phyloP scores from a whole-genome alignment of 1,139 yeast species.

The Lodderomyces theae region DNA sequence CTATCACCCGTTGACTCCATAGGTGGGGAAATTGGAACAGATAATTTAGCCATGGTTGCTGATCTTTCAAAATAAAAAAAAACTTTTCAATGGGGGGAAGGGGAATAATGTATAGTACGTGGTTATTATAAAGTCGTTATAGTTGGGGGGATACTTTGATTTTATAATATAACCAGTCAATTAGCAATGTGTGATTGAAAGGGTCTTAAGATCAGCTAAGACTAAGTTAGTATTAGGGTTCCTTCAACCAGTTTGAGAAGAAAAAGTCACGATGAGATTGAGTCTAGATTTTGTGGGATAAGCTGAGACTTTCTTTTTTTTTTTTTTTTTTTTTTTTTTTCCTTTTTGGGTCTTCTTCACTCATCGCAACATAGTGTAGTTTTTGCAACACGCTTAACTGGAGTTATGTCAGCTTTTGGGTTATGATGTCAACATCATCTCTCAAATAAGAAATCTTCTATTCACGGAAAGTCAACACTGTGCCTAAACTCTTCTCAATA shows the following conservation, averaged over 20 bases:
- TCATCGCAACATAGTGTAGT: too few relatives aligned
- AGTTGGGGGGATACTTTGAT: background rate
- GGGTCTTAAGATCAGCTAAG: background rate
- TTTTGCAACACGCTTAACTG: background rate
- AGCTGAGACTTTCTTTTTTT: background rate
- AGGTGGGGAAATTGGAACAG: constrained; percentile 86
- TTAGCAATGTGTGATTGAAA: background rate
- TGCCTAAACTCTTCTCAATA: background rate
- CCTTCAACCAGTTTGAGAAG: background rate
- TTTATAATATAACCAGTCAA: constrained; percentile 1
- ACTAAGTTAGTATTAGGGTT: background rate
- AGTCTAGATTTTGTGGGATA: background rate
- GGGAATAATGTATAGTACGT: too few relatives aligned
- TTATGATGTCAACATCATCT: too few relatives aligned
- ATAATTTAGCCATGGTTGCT: constrained; percentile 22
- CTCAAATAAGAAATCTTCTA: too few relatives aligned
- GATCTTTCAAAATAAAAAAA: background rate
- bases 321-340: background rate
- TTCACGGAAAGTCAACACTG: too few relatives aligned
- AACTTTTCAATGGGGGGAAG: background rate
- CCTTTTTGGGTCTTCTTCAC: background rate
- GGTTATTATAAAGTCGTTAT: background rate
- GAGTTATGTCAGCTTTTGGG: too few relatives aligned
- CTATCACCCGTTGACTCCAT: constrained; percentile 78
- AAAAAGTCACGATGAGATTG: background rate